Evolutionary conservation across 2,329 filamentous ascomycete species (phyloP).

Genomic region (Pleoardoris graminearum): DNA sequence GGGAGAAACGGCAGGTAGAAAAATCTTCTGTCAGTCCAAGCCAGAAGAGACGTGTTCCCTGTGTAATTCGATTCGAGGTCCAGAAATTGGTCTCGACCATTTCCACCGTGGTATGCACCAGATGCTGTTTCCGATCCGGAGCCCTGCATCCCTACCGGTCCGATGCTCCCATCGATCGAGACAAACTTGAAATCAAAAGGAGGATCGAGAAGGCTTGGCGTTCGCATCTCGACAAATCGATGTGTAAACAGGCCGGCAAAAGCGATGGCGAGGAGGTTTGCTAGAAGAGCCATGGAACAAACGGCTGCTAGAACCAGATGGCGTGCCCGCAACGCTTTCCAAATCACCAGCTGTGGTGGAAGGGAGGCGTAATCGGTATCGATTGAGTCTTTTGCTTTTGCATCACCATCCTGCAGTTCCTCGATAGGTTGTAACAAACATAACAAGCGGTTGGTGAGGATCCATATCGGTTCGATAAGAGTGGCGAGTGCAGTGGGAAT

Average conservation of each 20-base stretch:
- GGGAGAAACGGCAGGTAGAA: slow-evolving; percentile 55
- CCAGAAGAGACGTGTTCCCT: slow-evolving; percentile 48
- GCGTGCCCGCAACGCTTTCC: slow-evolving; percentile 49
- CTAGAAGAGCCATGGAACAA: slow-evolving; percentile 54
- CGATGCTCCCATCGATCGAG: slow-evolving; percentile 29
- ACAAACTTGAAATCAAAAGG: slow-evolving; percentile 27
- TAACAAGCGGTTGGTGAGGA: slow-evolving; percentile 57
- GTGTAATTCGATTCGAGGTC: slow-evolving; percentile 53
- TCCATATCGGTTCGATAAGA: slow-evolving; percentile 60
- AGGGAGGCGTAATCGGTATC: slow-evolving; percentile 59
- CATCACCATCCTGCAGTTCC: slow-evolving; percentile 51
- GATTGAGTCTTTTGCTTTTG: slow-evolving; percentile 31
- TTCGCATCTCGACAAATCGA: not conserved
- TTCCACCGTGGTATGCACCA: slow-evolving; percentile 33
- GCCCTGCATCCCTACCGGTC: slow-evolving; percentile 9
- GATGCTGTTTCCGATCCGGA: slow-evolving; percentile 4
- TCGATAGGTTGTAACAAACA: slow-evolving; percentile 61
- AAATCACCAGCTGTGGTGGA: slow-evolving; percentile 57
- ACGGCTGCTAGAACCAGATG: slow-evolving; percentile 56
- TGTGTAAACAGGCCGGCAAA: slow-evolving; percentile 58
- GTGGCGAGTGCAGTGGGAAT: slow-evolving; percentile 60
- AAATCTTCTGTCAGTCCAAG: slow-evolving; percentile 54
- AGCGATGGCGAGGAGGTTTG: slow-evolving; percentile 59
- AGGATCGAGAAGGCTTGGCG: too few relatives aligned
- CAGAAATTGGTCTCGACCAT: slow-evolving; percentile 47